phyloP scores from a whole-genome alignment of 106 monocot genomes.

The Allium sativum region DNA sequence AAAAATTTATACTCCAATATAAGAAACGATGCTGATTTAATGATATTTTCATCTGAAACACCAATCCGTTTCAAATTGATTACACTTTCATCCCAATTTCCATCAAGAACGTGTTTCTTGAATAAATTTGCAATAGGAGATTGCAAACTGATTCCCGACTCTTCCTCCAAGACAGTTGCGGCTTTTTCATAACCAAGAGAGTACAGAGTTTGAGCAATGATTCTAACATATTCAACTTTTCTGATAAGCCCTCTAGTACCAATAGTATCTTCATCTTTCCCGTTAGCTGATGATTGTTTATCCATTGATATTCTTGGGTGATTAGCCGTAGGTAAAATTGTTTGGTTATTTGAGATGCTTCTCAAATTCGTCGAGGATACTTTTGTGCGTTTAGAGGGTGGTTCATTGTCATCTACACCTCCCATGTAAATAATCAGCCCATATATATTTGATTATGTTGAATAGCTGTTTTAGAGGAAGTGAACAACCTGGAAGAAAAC shows the following conservation, averaged over 20 bases:
- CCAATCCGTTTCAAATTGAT: slow-evolving; percentile 36
- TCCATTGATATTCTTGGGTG: slow-evolving; percentile 55
- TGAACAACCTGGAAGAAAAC: slow-evolving; percentile 1
- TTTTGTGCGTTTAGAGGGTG: slow-evolving; percentile 61
- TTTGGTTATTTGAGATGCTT: slow-evolving; percentile 23
- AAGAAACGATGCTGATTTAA: slow-evolving; percentile 38
- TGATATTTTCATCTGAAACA: slow-evolving; percentile 24
- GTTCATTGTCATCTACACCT: slow-evolving; percentile 61
- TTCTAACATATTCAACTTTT: slow-evolving; percentile 55
- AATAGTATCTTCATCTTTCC: slow-evolving; percentile 29
- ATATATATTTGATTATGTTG: slow-evolving; percentile 27
- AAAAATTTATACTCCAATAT: slow-evolving; percentile 69
- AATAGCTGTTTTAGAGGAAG: background rate
- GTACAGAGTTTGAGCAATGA: slow-evolving; percentile 65
- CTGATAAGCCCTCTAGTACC: slow-evolving; percentile 61
- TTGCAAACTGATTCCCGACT: slow-evolving; percentile 61
- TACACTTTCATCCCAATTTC: slow-evolving; percentile 63
- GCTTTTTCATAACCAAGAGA: slow-evolving; percentile 66
- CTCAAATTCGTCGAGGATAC: slow-evolving; percentile 21
- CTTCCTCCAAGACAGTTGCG: slow-evolving; percentile 60
- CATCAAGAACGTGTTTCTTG: slow-evolving; percentile 49
- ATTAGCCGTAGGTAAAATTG: slow-evolving; percentile 13
- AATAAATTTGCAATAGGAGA: slow-evolving; percentile 30
- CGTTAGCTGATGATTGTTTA: slow-evolving; percentile 36
- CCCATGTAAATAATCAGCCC: slow-evolving; percentile 77